Evolutionary conservation across 192 early-diverging fungal species (phyloP), one percentile per base, ranked within the genome.

Genomic region (Diversispora epigaea): DNA sequence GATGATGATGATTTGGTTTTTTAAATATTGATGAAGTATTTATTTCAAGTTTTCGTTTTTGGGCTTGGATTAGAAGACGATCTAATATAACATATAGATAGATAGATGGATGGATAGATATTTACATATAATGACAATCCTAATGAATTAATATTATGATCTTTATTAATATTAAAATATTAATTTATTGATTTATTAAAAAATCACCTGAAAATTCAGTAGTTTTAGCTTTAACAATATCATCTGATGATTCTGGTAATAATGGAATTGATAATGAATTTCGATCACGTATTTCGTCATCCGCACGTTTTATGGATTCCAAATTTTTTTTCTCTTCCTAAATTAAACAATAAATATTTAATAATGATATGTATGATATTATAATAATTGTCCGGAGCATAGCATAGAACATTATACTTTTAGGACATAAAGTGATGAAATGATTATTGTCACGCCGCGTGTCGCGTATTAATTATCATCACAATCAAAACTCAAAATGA

Each of bases 261-360:
- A 94, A 80, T 25, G 88, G 79, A 44, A 93, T 73, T 4, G 80
- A 58, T 9, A 94, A 79, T n/a, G 82, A 81, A 56, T 86, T 85
- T 62, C 90, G 88, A 54, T 89, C 84, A 46, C 78, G 79, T 49
- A 94, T 80, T 46, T 78, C 80, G 17, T 87, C 87, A 56, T 86
- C 80, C 52, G 82, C 62, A 12, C 22, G 58, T 47, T 62, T 73
- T 45, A 83, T 72, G 17, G 61, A 78, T 60, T 88, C 83, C 6
- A 83, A 80, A 15, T 74, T 47, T 64, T 86, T 90, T 55, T 92
- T 93, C 19, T 91, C 90, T 1, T 83, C 82, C 78, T 73, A 62
- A 8, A 15, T 72, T 25, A 44, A 43, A 12, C 8, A 45, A 69
- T 2, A 32, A 32, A 32, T 32, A 32, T 1, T 32, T 32, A 32